phyloP scores from a whole-genome alignment of 345 rosid genomes.

The Odontarrhena argentea region DNA sequence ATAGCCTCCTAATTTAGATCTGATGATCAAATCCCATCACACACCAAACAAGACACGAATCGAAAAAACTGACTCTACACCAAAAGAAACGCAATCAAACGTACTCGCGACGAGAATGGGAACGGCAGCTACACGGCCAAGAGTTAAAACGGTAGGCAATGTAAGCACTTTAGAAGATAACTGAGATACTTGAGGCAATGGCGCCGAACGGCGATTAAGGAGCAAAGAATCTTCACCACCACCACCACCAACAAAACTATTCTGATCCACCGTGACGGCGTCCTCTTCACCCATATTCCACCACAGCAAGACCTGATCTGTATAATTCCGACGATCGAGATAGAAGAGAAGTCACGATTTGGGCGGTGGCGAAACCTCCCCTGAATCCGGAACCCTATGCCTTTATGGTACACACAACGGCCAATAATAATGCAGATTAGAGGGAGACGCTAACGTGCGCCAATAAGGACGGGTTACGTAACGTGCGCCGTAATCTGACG shows the following conservation, averaged over 20 bases:
- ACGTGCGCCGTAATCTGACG: conserved; percentile 40
- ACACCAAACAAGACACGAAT: neutral
- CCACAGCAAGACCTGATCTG: conserved; percentile 41
- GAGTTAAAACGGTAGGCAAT: conserved; percentile 88
- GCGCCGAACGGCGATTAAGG: conserved; percentile 32
- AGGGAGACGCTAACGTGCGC: conserved; percentile 45
- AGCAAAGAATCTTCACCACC: conserved; percentile 30
- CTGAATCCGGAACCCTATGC: conserved; percentile 39
- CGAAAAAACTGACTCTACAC: neutral
- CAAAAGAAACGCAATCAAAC: conserved; percentile 21
- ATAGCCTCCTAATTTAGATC: conserved; percentile 13
- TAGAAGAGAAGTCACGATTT: conserved; percentile 14
- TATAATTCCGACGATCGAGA: conserved; percentile 31
- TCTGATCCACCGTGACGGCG: conserved; percentile 40
- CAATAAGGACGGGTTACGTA: conserved; percentile 12
- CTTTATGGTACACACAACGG: conserved; percentile 33
- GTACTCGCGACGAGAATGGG: conserved; percentile 80
- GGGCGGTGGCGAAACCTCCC: conserved; percentile 41
- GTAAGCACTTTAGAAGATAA: conserved; percentile 65
- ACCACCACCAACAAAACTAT: conserved; percentile 28
- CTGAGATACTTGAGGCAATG: conserved; percentile 42
- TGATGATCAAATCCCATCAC: conserved; percentile 22
- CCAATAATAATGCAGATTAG: conserved; percentile 34
- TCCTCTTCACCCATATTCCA: conserved; percentile 57
- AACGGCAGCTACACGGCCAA: conserved; percentile 92